Evolutionary conservation across 495 filamentous ascomycete genomes (phyloP), one percentile per base, ranked within the genome.

Genomic region (Penicillium longicatenatum): DNA sequence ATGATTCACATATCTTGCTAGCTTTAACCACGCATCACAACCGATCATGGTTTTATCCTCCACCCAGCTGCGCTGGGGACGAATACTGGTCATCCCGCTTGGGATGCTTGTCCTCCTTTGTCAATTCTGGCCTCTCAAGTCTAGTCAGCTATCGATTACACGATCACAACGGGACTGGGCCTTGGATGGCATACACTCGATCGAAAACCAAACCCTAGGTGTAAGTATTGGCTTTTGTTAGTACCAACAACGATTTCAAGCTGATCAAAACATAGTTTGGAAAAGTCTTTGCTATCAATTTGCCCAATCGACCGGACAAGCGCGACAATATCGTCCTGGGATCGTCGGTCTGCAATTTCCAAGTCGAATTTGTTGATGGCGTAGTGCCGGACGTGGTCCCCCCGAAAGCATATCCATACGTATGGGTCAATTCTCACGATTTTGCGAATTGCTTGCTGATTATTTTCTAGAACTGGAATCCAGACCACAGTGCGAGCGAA

Each of bases 251-350:
- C 35, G 1, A 39, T n/a, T 52, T 33, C 1, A 57, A 17, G 10
- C 7, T 48, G 22, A 22, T 17, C 12, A 30, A 21, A 30, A 29
- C 12, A 30, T 9, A 53, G 50, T 26, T 43, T 22, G 50, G 31
- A 3, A 53, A 53, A 16, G 16, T 53, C 1, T 43, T 53, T 6
- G 50, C 50, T 12, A 53, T 53, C 3, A 53, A 53, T 30, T 6
- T 53, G 4, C 35, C 50, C 20, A 35, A 26, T 3, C 33, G 50
- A 30, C 11, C 76, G 20, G 86, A 89, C 62, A 81, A 85, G 39
- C 80, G 83, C 24, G 84, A 89, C 74, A 80, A 78, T 11, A 75
- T 87, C 55, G 64, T 72, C 6, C 71, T 86, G 6, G 75, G 77
- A 3, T 80, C 84, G 1, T 79, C 77, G 2, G 62, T 84, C 1